A percentile compares a stretch with the other conserved stretches of the same genome.
Conservation (phyloP, 2,329 filamentous ascomycete species). For the Calonectria naviculata region DNA sequence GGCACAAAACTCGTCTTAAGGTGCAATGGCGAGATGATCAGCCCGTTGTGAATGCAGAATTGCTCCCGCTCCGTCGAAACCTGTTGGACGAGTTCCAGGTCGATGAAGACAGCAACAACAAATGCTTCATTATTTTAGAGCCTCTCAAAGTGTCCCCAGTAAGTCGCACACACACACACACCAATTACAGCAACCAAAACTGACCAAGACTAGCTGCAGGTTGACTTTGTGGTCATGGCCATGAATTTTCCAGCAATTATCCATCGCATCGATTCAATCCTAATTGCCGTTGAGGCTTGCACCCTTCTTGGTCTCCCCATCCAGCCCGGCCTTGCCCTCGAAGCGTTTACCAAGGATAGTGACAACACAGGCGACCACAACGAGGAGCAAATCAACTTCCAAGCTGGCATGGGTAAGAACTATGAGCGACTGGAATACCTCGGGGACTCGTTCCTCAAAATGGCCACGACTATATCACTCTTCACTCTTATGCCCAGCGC, state of each 20-base stretch:
- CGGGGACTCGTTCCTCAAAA: slow-evolving; percentile 94
- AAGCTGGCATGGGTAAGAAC: slow-evolving; percentile 89
- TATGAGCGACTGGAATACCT: slow-evolving; percentile 96
- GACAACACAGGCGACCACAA: slow-evolving; percentile 83
- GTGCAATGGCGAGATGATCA: slow-evolving; percentile 73
- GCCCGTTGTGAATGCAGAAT: slow-evolving; percentile 81
- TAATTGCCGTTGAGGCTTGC: slow-evolving; percentile 84
- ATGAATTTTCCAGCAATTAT: slow-evolving; percentile 87
- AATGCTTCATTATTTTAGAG: slow-evolving; percentile 79
- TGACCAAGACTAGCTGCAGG: slow-evolving; percentile 66
- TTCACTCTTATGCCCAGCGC: slow-evolving; percentile 81
- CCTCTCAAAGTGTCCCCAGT: slow-evolving; percentile 81
- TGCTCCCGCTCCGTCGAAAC: slow-evolving; percentile 83
- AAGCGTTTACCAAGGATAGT: slow-evolving; percentile 93
- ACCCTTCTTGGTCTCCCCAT: slow-evolving; percentile 72
- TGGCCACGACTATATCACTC: slow-evolving; percentile 90
- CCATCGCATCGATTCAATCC: slow-evolving; percentile 81
- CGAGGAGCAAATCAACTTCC: slow-evolving; percentile 76
- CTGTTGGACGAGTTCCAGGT: slow-evolving; percentile 77
- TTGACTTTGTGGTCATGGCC: slow-evolving; percentile 76
- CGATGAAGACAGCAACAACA: slow-evolving; percentile 55
- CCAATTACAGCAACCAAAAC: neutral
- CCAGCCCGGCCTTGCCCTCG: slow-evolving; percentile 77
- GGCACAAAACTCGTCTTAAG: slow-evolving; percentile 65
- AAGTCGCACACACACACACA: slow-evolving; percentile 65